Evolutionary conservation across 345 rosid genomes (phyloP).

Genomic region (Moricandia arvensis): DNA sequence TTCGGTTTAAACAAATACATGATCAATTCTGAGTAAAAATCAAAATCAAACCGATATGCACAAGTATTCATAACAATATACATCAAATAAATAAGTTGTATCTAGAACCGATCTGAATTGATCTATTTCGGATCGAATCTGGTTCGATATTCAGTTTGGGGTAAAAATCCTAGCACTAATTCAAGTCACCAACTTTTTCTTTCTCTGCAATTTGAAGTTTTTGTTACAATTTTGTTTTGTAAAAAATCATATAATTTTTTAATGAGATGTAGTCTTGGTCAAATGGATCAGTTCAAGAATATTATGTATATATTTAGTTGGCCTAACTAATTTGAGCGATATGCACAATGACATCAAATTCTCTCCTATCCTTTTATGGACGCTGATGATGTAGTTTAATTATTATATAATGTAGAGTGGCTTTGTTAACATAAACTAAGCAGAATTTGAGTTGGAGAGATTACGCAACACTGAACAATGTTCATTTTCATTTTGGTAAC

Average conservation of each 20-base stretch:
- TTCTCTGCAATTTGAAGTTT: too few relatives aligned
- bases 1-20: too few relatives aligned
- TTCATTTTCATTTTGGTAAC: neutral
- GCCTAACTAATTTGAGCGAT: neutral
- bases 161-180: too few relatives aligned
- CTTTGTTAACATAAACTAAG: neutral
- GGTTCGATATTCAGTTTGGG: too few relatives aligned
- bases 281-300: neutral
- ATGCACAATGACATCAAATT: neutral
- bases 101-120: too few relatives aligned
- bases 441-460: neutral
- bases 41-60: too few relatives aligned
- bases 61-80: too few relatives aligned
- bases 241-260: neutral
- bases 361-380: conserved; percentile 7
- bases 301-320: neutral
- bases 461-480: neutral
- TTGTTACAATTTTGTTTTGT: neutral
- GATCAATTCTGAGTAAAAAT: too few relatives aligned
- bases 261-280: neutral
- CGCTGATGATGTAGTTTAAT: neutral
- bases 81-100: too few relatives aligned
- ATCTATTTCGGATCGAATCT: too few relatives aligned
- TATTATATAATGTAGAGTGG: neutral
- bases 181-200: too few relatives aligned